Conservation (phyloP, 202 grass and related monocot species). For the Zoysia matrella region DNA sequence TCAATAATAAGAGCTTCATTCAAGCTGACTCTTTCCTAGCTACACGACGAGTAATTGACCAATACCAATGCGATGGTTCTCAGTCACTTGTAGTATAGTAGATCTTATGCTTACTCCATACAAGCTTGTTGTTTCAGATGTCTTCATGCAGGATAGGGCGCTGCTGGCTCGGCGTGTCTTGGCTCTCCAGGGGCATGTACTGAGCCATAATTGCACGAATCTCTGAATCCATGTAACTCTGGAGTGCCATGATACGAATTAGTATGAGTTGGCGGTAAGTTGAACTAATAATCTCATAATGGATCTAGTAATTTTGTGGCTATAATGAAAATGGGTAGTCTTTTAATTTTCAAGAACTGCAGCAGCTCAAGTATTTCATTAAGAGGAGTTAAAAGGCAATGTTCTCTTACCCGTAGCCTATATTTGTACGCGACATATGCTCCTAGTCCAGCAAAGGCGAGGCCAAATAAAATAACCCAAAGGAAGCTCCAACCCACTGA, state of each 20-base stretch:
- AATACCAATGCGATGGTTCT: neutral
- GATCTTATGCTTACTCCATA: slow-evolving; percentile 16
- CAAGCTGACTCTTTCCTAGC: no score
- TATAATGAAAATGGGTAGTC: neutral
- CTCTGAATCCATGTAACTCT: slow-evolving; percentile 37
- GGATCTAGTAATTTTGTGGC: neutral
- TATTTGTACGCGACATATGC: slow-evolving; percentile 63
- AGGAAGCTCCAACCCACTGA: slow-evolving; percentile 71
- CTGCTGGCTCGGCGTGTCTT: slow-evolving; percentile 56
- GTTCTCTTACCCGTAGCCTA: slow-evolving; percentile 42
- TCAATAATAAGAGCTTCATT: no score
- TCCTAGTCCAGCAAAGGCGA: slow-evolving; percentile 66
- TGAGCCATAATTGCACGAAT: no score
- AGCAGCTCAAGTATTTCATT: neutral
- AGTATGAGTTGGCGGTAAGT: neutral
- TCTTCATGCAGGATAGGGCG: slow-evolving; percentile 53
- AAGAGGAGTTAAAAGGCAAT: neutral
- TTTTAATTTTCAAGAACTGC: no score
- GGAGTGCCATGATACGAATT: neutral
- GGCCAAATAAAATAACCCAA: slow-evolving; percentile 82
- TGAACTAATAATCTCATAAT: neutral
- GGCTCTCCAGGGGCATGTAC: slow-evolving; percentile 14
- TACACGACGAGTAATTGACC: no score
- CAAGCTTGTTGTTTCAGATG: slow-evolving; percentile 50
- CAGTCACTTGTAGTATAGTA: neutral